These are phyloP conservation scores for Wolfiporia cocos DNA, from an alignment of 1,284 basidiomycete species.

Conservation along the genomic window DNA sequence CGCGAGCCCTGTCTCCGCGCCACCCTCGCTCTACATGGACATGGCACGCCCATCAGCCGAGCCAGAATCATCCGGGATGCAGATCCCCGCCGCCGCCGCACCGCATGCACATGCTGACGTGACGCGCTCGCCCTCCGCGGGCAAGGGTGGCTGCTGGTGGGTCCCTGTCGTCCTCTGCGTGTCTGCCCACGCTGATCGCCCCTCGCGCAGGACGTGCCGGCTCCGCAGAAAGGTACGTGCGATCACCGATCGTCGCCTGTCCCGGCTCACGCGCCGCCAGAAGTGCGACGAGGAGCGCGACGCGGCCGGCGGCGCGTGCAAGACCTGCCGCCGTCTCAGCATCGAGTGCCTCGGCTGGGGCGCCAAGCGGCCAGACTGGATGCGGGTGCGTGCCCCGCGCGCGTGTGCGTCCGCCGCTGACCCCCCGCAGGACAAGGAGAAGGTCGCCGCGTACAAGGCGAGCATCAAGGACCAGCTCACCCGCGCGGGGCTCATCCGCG, in stretches of 20 bases:
- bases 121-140: conserved; percentile 40
- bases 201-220: conserved; percentile 64
- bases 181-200: background rate
- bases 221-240: conserved; percentile 65
- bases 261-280: conserved; percentile 36
- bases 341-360: conserved; percentile 81
- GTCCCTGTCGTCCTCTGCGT: conserved; percentile 22
- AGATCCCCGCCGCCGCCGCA: conserved; percentile 38
- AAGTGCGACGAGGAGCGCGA: conserved; percentile 82
- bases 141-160: conserved; percentile 74
- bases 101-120: conserved; percentile 44
- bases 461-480: conserved; percentile 75
- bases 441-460: conserved; percentile 77
- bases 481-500: conserved; percentile 69
- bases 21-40: conserved; percentile 17
- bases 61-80: conserved; percentile 18
- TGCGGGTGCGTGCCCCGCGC: conserved; percentile 55
- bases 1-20: conserved; percentile 23
- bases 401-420: conserved; percentile 8
- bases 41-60: conserved; percentile 19
- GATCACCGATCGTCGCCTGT: conserved; percentile 8
- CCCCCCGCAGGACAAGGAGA: conserved; percentile 62
- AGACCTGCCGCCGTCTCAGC: conserved; percentile 68
- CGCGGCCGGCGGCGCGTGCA: conserved; percentile 56
- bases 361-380: conserved; percentile 73